Evolutionary conservation across 1,284 basidiomycete species (phyloP).

Genomic region (Microbotryomycetes sp.): DNA sequence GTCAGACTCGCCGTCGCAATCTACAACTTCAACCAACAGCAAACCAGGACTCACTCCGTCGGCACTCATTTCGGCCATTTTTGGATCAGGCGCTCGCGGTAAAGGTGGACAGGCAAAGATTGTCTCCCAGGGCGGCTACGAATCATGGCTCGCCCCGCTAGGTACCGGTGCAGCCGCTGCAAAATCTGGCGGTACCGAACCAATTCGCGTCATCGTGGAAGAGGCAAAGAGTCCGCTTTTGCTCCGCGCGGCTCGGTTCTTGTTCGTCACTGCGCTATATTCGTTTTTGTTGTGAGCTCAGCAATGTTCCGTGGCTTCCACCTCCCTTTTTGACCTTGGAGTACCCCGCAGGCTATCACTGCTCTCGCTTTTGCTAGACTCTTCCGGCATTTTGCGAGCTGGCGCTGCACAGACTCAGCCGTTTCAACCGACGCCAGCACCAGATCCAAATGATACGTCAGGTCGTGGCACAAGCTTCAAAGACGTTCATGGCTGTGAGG

Average conservation of each 20-base stretch:
- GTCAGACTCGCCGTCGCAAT: not conserved
- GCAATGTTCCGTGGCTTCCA: not conserved
- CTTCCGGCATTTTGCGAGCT: slow-evolving; percentile 81
- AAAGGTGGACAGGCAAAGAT: slow-evolving; percentile 51
- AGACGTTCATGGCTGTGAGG: slow-evolving; percentile 90
- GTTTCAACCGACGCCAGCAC: slow-evolving; percentile 61
- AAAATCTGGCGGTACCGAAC: slow-evolving; percentile 40
- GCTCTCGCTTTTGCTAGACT: slow-evolving; percentile 80
- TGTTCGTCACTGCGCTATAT: slow-evolving; percentile 38
- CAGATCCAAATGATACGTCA: slow-evolving; percentile 54
- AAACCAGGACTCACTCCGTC: slow-evolving; percentile 11
- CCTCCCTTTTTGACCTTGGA: slow-evolving; percentile 1
- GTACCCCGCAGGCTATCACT: slow-evolving; percentile 60
- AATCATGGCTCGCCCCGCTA: slow-evolving; percentile 3
- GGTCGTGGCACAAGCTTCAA: slow-evolving; percentile 55
- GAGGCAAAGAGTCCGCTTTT: slow-evolving; percentile 54
- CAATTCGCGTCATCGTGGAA: slow-evolving; percentile 68
- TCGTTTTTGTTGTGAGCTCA: slow-evolving; percentile 40
- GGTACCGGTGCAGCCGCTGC: slow-evolving; percentile 4
- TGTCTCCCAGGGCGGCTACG: slow-evolving; percentile 46
- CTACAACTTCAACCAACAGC: not conserved
- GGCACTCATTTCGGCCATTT: slow-evolving; percentile 25
- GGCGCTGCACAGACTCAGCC: slow-evolving; percentile 61
- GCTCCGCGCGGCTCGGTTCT: slow-evolving; percentile 53
- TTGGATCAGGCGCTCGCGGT: slow-evolving; percentile 22